Conservation (phyloP, 2,329 filamentous ascomycete genomes). For the Neonectria coccinea region DNA sequence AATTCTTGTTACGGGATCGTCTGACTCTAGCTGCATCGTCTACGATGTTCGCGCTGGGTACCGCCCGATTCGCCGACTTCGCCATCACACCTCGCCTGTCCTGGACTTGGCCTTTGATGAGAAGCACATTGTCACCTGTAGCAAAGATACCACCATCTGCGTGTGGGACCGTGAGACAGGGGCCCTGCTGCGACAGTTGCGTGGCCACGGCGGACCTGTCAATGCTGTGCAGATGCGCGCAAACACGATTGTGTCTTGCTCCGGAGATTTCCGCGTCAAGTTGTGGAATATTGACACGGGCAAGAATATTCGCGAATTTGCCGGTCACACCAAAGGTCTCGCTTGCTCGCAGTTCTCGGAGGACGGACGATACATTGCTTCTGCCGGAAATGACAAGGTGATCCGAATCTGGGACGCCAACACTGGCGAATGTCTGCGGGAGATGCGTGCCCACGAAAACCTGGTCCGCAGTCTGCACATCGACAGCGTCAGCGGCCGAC, state of each 20-base stretch:
- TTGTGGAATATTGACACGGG: constrained; percentile 95
- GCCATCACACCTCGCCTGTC: constrained; percentile 86
- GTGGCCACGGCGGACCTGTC: constrained; percentile 90
- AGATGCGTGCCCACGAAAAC: constrained; percentile 84
- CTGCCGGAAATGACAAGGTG: constrained; percentile 93
- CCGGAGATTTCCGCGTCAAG: constrained; percentile 92
- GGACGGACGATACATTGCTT: constrained; percentile 92
- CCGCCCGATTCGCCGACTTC: constrained; percentile 81
- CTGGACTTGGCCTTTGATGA: constrained; percentile 94
- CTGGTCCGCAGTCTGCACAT: constrained; percentile 92
- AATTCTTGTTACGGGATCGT: constrained; percentile 95
- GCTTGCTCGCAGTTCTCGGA: constrained; percentile 97
- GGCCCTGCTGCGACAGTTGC: constrained; percentile 79
- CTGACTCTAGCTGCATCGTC: constrained; percentile 90
- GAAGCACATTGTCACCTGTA: constrained; percentile 94
- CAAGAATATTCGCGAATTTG: constrained; percentile 89
- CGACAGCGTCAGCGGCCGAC: constrained; percentile 85
- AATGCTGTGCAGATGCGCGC: constrained; percentile 96
- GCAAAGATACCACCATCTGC: constrained; percentile 93
- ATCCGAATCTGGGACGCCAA: constrained; percentile 97
- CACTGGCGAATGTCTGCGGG: constrained; percentile 84
- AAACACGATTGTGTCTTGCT: constrained; percentile 92
- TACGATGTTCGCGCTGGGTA: constrained; percentile 87
- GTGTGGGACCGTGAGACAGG: constrained; percentile 92
- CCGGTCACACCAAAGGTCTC: constrained; percentile 89